Evolutionary conservation across 106 monocot genomes (phyloP), one percentile per base, ranked within the genome.

Genomic region (Vanilla planifolia): DNA sequence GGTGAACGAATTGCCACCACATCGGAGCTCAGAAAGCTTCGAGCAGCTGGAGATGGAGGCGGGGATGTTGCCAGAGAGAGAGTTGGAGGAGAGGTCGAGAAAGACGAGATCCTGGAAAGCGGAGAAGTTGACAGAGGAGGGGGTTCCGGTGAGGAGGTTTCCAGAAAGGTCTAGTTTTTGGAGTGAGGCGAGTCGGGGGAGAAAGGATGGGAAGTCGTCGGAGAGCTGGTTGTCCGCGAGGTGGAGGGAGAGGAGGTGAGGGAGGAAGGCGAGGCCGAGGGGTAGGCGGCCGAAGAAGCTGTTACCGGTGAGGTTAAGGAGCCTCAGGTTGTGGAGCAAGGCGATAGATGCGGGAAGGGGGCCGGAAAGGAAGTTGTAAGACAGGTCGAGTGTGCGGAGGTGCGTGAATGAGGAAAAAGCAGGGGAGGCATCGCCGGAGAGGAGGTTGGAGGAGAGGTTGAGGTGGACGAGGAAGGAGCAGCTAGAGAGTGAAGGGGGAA

Each of bases 301-400:
- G 52, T 95, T 95, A 22, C 69, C 55, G 29, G 67, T 69, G 42
- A 89, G 55, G 43, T 48, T 33, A 20, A 95, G 58, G 25, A 22
- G 33, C 47, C 86, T 83, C 44, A 95, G 76, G 69, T 79, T 71
- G 58, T 76, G 86, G 16, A 95, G 71, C 2, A 28, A 22, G 13
- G 78, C 66, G 8, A 79, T 37, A 26, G 56, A 65, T 34, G 76
- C 75, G 11, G 83, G 56, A 55, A 95, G 39, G 0, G 39, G 30
- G 5, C 95, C 90, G 58, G 83, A 62, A 50, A 90, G 61, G 26
- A 41, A 55, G 67, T 95, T 95, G 3, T 43, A 21, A 4, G 86
- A 86, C 32, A 95, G 62, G 55, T 95, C 95, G 3, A 95, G 80
- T 0, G 67, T 43, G 16, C 90, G 65, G n/a, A 95, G 73, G 11